Base-by-base conservation (phyloP, 129 eudicot species). In the Rutidosis leptorrhynchoides region DNA sequence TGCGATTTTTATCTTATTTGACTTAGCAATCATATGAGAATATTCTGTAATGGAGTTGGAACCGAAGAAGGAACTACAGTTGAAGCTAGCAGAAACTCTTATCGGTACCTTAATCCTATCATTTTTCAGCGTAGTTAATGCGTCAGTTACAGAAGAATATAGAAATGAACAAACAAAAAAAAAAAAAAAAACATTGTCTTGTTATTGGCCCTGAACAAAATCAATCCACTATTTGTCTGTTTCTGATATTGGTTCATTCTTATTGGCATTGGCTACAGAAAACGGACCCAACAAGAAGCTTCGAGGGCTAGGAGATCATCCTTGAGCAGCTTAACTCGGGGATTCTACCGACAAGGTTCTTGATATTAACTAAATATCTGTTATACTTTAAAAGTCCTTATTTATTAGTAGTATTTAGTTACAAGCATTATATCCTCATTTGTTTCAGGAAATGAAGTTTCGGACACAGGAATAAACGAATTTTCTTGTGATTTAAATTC, bases 231-330 rank as follows among this genome's bases (percentile, higher is more conserved):
- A 4, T 22, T 22, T 22, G 22, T 16, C 59, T 2, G 23, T 49
- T 5, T 49, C 11, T 21, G 11, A 23, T 37, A 37, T 37, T 14
- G 20, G 2, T 45, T 57, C 35, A n/a, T 55, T 59, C 54, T 11
- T 42, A 8, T 49, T 21, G 33, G 35, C 24, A 22, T 61, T 51
- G 67, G 42, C 49, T 69, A 56, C 73, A 88, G 93, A 64, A 88
- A 85, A 46, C 75, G 70, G 17, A 72, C 66, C 0, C 65, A 28
- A 30, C 85, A 80, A 78, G 68, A 84, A 63, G 60, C 81, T 58
- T 59, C 85, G 63, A 78, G 85, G 78, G 46, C 87, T 28, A 71
- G 93, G 61, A 74, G 93, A 68, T 83, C 93, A 71, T 88, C 96
- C 16, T 58, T 88, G 69, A 85, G 93, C 80, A 85, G 72, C 80